phyloP scores from a whole-genome alignment of 805 yeast genomes.

The Zygoascus flipseniorum region DNA sequence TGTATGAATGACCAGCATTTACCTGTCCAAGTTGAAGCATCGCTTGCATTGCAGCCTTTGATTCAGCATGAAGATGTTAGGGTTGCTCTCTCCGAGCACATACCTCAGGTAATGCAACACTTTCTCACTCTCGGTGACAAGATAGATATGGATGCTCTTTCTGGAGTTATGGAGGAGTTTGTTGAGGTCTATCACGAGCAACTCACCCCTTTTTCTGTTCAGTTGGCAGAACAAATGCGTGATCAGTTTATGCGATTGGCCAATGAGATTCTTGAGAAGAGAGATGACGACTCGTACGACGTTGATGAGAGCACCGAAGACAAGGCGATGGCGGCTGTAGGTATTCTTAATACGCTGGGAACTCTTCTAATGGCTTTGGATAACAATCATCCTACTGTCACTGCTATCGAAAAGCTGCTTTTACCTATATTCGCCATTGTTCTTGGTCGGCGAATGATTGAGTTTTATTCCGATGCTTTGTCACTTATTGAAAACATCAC shows the following conservation, averaged over 20 bases:
- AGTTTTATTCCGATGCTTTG: slow-evolving; percentile 67
- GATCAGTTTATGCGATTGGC: slow-evolving; percentile 69
- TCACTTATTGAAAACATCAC: slow-evolving; percentile 68
- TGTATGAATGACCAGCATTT: slow-evolving; percentile 44
- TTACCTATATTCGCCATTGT: slow-evolving; percentile 64
- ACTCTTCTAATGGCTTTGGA: slow-evolving; percentile 79
- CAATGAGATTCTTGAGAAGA: slow-evolving; percentile 55
- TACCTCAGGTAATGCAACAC: slow-evolving; percentile 76
- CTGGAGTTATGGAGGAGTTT: slow-evolving; percentile 91
- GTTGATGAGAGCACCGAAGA: slow-evolving; percentile 43
- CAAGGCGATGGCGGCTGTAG: slow-evolving; percentile 74
- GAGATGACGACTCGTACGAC: slow-evolving; percentile 30
- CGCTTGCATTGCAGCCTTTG: slow-evolving; percentile 77
- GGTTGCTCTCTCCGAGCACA: slow-evolving; percentile 56
- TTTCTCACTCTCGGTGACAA: slow-evolving; percentile 66
- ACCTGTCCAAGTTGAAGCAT: slow-evolving; percentile 78
- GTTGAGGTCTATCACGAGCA: slow-evolving; percentile 84
- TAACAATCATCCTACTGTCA: slow-evolving; percentile 60
- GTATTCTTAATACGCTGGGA: slow-evolving; percentile 71
- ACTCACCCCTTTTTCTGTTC: slow-evolving; percentile 84
- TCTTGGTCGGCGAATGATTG: slow-evolving; percentile 55
- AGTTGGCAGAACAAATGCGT: slow-evolving; percentile 45
- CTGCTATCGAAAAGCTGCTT: slow-evolving; percentile 55
- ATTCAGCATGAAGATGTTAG: slow-evolving; percentile 56
- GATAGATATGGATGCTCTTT: slow-evolving; percentile 78